phyloP scores from a whole-genome alignment of 1,139 yeast genomes.

The Kodamaea ohmeri region DNA sequence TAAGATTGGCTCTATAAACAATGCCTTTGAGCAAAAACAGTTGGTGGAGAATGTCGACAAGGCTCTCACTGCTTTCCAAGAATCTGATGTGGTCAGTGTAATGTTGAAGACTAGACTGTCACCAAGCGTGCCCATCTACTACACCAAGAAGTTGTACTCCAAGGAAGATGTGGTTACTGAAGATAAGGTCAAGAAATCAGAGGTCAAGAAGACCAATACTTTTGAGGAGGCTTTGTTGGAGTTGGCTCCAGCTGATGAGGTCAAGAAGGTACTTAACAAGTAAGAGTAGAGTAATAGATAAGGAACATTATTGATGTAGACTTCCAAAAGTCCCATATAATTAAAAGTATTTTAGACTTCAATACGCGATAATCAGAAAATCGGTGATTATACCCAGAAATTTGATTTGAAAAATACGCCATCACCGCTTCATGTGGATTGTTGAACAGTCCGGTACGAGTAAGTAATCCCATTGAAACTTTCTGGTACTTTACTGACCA shows the following conservation, averaged over 20 bases:
- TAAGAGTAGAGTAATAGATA: background rate
- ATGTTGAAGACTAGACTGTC: constrained; percentile 69
- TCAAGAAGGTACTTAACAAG: constrained; percentile 34
- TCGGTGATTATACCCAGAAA: too few relatives aligned
- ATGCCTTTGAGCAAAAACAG: constrained; percentile 25
- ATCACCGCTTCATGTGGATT: constrained; percentile 17
- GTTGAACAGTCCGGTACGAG: constrained; percentile 6
- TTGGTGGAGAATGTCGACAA: constrained; percentile 56
- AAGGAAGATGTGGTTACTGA: constrained; percentile 29
- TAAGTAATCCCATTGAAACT: constrained; percentile 1
- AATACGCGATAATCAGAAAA: too few relatives aligned
- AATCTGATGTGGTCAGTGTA: constrained; percentile 50
- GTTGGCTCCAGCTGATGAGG: constrained; percentile 72
- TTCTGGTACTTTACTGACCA: background rate
- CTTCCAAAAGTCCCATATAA: too few relatives aligned
- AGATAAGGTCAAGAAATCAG: constrained; percentile 24
- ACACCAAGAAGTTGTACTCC: constrained; percentile 57
- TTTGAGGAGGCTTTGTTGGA: constrained; percentile 80
- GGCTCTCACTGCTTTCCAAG: constrained; percentile 50
- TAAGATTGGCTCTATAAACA: constrained; percentile 61
- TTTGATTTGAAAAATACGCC: too few relatives aligned
- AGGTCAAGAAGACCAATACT: constrained; percentile 44
- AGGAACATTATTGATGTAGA: background rate
- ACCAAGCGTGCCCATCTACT: constrained; percentile 82
- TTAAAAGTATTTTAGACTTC: too few relatives aligned